A percentile compares a stretch with the other conserved stretches of the same genome.
Conservation (phyloP, 2,329 filamentous ascomycete species). For the Neurospora sp. region DNA sequence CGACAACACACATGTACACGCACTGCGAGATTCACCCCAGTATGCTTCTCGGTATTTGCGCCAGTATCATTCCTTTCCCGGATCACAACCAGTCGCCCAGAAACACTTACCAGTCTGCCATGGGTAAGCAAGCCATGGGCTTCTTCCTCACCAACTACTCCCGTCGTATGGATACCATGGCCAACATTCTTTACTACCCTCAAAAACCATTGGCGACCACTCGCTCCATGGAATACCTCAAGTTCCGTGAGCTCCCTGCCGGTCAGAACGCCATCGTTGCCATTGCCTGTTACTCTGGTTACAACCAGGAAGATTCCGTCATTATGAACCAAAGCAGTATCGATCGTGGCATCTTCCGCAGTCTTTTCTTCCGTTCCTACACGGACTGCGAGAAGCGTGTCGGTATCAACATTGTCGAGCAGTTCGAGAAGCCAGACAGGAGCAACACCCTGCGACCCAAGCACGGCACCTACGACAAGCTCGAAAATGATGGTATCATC, state of each 20-base stretch:
- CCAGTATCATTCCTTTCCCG: slow-evolving; percentile 98
- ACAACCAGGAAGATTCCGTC: slow-evolving; percentile 99
- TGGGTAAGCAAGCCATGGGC: slow-evolving; percentile 99
- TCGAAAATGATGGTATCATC: slow-evolving; percentile 92
- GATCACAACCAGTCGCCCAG: slow-evolving; percentile 98
- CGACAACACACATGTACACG: slow-evolving; percentile 83
- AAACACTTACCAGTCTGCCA: slow-evolving; percentile 98
- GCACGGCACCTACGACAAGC: slow-evolving; percentile 92
- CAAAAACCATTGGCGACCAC: slow-evolving; percentile 96
- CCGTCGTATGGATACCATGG: slow-evolving; percentile 98
- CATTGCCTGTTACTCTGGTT: slow-evolving; percentile 93
- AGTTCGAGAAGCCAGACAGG: slow-evolving; percentile 90
- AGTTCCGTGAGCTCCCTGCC: slow-evolving; percentile 92
- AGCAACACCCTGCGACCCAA: slow-evolving; percentile 84
- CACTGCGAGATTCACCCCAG: slow-evolving; percentile 99
- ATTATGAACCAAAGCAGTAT: slow-evolving; percentile 99
- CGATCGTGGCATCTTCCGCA: slow-evolving; percentile 92
- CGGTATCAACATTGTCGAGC: slow-evolving; percentile 83
- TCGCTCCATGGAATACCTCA: slow-evolving; percentile 95
- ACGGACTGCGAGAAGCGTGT: slow-evolving; percentile 95
- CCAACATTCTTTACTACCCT: slow-evolving; percentile 97
- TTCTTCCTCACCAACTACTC: slow-evolving; percentile 97
- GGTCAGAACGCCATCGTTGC: slow-evolving; percentile 98
- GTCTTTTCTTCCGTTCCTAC: slow-evolving; percentile 95
- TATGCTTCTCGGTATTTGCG: slow-evolving; percentile 97